phyloP scores from a whole-genome alignment of 257 asterid genomes.

The Oldenlandia corymbosa region DNA sequence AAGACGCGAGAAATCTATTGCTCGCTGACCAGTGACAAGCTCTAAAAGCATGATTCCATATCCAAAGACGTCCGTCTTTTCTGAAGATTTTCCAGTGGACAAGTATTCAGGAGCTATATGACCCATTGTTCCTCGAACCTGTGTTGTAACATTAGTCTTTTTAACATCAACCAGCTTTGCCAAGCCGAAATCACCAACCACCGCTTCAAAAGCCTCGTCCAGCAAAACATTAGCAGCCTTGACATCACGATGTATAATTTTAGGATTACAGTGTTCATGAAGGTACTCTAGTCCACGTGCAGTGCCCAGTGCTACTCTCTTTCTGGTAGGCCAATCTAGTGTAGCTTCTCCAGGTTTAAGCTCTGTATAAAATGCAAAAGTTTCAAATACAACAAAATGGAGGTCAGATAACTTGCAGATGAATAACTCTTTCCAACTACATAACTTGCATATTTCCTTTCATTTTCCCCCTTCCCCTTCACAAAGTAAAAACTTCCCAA shows the following conservation, averaged over 20 bases:
- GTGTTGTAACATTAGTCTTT: slow-evolving; percentile 89
- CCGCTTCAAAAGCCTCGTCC: slow-evolving; percentile 91
- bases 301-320: slow-evolving; percentile 81
- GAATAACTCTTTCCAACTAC: too few relatives aligned
- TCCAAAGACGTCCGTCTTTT: slow-evolving; percentile 90
- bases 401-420: too few relatives aligned
- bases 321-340: slow-evolving; percentile 80
- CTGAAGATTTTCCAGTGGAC: slow-evolving; percentile 95
- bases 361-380: slow-evolving; percentile 41
- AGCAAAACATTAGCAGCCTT: slow-evolving; percentile 96
- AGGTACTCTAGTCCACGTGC: slow-evolving; percentile 94
- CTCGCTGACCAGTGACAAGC: slow-evolving; percentile 93
- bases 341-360: slow-evolving; percentile 78
- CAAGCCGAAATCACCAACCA: slow-evolving; percentile 95
- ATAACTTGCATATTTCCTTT: neutral
- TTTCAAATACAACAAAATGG: neutral
- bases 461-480: too few relatives aligned
- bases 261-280: slow-evolving; percentile 93
- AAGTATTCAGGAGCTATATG: slow-evolving; percentile 97
- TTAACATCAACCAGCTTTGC: slow-evolving; percentile 91
- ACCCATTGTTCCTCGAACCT: slow-evolving; percentile 99
- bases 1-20: slow-evolving; percentile 91
- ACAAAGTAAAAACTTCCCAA: neutral
- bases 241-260: slow-evolving; percentile 91
- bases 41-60: slow-evolving; percentile 95